Conservation (phyloP, 192 early-diverging fungal species). For the Podila epigama region DNA sequence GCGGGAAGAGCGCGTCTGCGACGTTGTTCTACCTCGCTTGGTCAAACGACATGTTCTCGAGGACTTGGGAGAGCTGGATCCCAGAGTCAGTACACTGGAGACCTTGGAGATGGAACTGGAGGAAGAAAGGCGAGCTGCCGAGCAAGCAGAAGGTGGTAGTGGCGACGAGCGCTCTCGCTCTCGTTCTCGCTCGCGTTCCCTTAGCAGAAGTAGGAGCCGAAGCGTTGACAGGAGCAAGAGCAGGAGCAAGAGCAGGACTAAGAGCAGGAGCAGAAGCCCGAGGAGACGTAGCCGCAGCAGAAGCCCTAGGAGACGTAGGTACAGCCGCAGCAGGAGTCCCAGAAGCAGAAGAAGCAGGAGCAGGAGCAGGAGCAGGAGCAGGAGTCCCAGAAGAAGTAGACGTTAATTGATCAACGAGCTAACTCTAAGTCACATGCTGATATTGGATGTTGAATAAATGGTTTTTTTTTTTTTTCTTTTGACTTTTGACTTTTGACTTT, state of each 20-base stretch:
- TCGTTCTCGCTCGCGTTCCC: conserved; percentile 16
- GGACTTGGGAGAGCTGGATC: conserved; percentile 83
- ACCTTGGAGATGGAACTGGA: conserved; percentile 55
- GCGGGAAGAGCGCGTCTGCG: conserved; percentile 80
- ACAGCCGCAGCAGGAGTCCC: conserved; percentile 4
- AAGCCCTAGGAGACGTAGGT: background rate
- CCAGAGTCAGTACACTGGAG: conserved; percentile 79
- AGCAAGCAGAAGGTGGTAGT: conserved; percentile 13
- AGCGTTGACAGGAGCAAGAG: background rate
- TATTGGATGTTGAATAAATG: conserved; percentile 4
- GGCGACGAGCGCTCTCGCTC: conserved; percentile 30
- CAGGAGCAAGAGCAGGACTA: conserved; percentile 13
- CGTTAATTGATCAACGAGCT: no score
- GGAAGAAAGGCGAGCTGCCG: conserved; percentile 27
- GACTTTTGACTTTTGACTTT: no score
- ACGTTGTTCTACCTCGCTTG: conserved; percentile 88
- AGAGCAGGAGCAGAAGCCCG: conserved; percentile 19
- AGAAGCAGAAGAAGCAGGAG: background rate
- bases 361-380: conserved; percentile 2
- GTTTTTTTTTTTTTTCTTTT: no score
- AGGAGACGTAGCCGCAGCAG: conserved; percentile 1
- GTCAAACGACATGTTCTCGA: conserved; percentile 83
- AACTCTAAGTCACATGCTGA: no score
- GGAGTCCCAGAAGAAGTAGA: background rate
- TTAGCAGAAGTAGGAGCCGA: background rate